Base-by-base conservation (phyloP, 352 stramenopile genomes). In the Globisporangium rhizosaccharum region DNA sequence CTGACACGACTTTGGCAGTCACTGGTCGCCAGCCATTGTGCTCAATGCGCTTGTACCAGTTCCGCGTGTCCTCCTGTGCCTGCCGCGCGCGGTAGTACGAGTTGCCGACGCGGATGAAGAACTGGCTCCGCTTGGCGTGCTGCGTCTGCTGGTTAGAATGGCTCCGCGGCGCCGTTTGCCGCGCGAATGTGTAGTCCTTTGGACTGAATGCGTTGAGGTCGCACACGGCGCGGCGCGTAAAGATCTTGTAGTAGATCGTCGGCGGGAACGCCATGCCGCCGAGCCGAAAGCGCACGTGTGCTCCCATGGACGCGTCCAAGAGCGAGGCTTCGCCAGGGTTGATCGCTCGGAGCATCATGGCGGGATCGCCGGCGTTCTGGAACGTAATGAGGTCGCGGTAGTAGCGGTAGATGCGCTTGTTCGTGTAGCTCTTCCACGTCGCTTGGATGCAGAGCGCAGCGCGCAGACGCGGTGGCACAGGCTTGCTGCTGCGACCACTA, bases 161-260 rank as follows among this genome's bases (percentile, higher is more conserved):
- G 49, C 33, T 75, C 20, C 49, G 25, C 12, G 74, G 71, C 12
- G 52, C 65, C 0, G 59, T 59, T 52, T 86, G 76, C 6, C 78
- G 71, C 33, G 61, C 52, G 12, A 82, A 62, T 33, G 79, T 85
- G 73, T 97, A 97, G 67, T 96, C 72, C 63, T 96, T 90, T 14
- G 90, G 89, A 12, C 88, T 94, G 61, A 97, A 97, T 8, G 89
- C 80, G 49, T 90, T 90, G 9, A 97, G 72, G 58, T 97, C 88
- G 50, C 88, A 95, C 57, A 96, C 74, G 1, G 90, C 79, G 39
- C 73, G 73, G 25, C 87, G 79, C 18, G 87, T 95, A 67, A 93
- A 97, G 62, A 97, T 90, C 71, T 97, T 97, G 80, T 97, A 97
- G 80, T 97, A 97, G 52, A 97, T 96, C 18, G 82, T 91, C n/a